Evolutionary conservation across 2,329 filamentous ascomycete genomes (phyloP), one percentile per base, ranked within the genome.

Genomic region (Sporothrix sp.): DNA sequence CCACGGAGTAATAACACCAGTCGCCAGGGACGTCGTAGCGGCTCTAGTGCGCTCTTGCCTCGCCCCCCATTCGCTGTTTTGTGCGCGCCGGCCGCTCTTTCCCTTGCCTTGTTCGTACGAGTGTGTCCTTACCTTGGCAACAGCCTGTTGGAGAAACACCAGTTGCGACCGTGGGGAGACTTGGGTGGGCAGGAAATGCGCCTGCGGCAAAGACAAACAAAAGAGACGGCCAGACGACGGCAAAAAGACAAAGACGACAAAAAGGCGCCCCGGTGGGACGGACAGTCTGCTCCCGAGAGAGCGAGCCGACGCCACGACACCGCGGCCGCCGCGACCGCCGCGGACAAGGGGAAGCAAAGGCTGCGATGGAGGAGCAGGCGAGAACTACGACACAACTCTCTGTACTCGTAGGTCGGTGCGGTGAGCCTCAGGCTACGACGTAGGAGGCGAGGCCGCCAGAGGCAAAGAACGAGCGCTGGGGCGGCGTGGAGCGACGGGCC

Each of bases 401-500:
- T n/a, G n/a, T n/a, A n/a, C n/a, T n/a, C n/a, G n/a, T n/a, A n/a
- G n/a, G n/a, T n/a, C n/a, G n/a, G n/a, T n/a, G n/a, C n/a, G 32
- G 32, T 33, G 32, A n/a, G 32, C 32, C 32, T 13, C 13, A 8
- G 32, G 13, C 13, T 6, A 37, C 3, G 10, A 37, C n/a, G 18
- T 14, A 16, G 20, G 18, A 23, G 16, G 39, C 23, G 32, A 48
- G 37, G 27, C 9, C 44, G 33, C 44, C 33, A 38, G 45, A 38
- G 45, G 45, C 44, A 28, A 38, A 48, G 20, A 38, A 21, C 32
- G 43, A 46, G 33, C 32, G 30, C 23, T 44, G 42, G 40, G 40
- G 21, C 13, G 43, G 20, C 20, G 32, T 40, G 35, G 18, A 30
- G 30, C 27, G 16, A 13, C 38, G 20, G 20, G 20, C 51, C 45